A percentile compares a stretch with the other conserved stretches of the same genome.
Evolutionary conservation across 2,329 filamentous ascomycete species (phyloP).

Genomic region (Gyromitra esculenta): DNA sequence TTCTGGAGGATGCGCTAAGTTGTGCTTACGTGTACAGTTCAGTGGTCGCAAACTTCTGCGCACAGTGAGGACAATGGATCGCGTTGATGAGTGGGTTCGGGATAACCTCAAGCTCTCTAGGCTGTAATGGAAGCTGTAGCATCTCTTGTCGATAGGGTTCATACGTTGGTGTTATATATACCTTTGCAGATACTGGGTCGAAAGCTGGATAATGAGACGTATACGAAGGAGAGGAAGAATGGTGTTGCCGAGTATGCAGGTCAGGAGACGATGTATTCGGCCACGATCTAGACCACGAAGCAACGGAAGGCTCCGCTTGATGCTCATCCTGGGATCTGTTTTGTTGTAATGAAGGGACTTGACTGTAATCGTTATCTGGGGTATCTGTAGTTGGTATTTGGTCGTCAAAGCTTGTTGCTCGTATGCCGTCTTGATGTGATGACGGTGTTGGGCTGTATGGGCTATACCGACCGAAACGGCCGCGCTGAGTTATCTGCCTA

Average conservation of each 20-base stretch:
- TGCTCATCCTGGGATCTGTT: conserved; percentile 18
- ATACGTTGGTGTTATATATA: conserved; percentile 27
- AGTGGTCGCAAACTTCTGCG: conserved; percentile 47
- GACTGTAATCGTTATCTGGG: conserved; percentile 15
- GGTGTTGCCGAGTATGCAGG: conserved; percentile 25
- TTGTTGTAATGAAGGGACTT: conserved; percentile 16
- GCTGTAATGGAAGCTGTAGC: conserved; percentile 22
- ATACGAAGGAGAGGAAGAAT: conserved; percentile 21
- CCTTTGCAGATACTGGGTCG: conserved; percentile 12
- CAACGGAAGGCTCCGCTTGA: background rate
- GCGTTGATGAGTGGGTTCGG: conserved; percentile 25
- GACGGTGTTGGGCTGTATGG: conserved; percentile 23
- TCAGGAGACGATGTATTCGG: conserved; percentile 20
- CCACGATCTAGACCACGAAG: conserved; percentile 40
- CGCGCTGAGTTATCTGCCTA: conserved; percentile 34
- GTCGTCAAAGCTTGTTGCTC: conserved; percentile 36
- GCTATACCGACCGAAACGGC: conserved; percentile 23
- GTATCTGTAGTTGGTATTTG: conserved; percentile 19
- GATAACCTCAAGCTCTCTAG: conserved; percentile 29
- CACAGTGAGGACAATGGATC: conserved; percentile 48
- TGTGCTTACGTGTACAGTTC: conserved; percentile 52
- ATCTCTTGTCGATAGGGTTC: conserved; percentile 25
- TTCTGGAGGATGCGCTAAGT: conserved; percentile 15
- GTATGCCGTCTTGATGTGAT: conserved; percentile 14
- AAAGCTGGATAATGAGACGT: conserved; percentile 36